A percentile compares a stretch with the other conserved stretches of the same genome.
Conservation (phyloP, 306 rosid genomes). For the Vigna radiata region DNA sequence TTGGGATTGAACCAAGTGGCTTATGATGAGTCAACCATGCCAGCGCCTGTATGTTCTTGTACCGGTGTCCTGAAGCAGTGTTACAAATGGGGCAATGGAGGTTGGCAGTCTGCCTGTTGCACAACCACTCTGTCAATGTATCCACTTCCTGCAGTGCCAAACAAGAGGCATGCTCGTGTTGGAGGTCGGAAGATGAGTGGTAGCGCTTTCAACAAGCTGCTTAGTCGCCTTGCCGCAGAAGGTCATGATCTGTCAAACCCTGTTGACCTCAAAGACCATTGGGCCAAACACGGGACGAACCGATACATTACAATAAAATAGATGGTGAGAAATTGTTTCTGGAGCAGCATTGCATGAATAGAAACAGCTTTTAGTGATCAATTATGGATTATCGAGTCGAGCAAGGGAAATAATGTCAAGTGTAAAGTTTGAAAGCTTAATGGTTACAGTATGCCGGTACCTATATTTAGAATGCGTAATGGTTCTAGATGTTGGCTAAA, state of each 20-base stretch:
- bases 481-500: slow-evolving; percentile 29
- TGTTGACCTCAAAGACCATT: slow-evolving; percentile 90
- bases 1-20: slow-evolving; percentile 91
- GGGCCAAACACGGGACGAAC: slow-evolving; percentile 99
- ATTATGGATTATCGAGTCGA: slow-evolving; percentile 28
- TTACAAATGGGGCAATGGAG: slow-evolving; percentile 99
- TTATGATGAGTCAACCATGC: slow-evolving; percentile 95
- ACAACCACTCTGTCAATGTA: slow-evolving; percentile 89
- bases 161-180: slow-evolving; percentile 91
- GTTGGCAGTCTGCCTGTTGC: slow-evolving; percentile 99
- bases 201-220: slow-evolving; percentile 91
- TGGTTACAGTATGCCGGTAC: slow-evolving; percentile 26
- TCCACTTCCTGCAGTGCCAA: slow-evolving; percentile 97
- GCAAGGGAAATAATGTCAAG: slow-evolving; percentile 33
- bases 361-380: slow-evolving; percentile 30
- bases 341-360: slow-evolving; percentile 21
- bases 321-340: slow-evolving; percentile 1
- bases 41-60: slow-evolving; percentile 92
- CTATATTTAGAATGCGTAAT: slow-evolving; percentile 28
- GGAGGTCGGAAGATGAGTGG: slow-evolving; percentile 99
- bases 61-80: slow-evolving; percentile 86
- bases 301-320: slow-evolving; percentile 97
- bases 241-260: slow-evolving; percentile 93
- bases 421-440: slow-evolving; percentile 25
- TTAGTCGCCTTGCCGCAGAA: slow-evolving; percentile 92